phyloP scores from a whole-genome alignment of 2,329 filamentous ascomycete species.

The Fusarium nematophilum region DNA sequence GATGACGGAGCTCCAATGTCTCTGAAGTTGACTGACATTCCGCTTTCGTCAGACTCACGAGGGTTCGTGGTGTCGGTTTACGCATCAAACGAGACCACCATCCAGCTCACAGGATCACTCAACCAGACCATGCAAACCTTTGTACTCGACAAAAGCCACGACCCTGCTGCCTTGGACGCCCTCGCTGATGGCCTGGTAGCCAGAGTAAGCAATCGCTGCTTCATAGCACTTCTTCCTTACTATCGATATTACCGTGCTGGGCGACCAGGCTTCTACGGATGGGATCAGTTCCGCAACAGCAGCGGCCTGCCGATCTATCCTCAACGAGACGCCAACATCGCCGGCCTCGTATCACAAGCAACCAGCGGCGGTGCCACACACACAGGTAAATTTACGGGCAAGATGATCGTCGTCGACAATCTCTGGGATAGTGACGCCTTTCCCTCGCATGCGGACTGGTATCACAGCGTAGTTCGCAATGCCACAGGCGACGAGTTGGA shows the following conservation, averaged over 20 bases:
- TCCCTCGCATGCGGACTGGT: conserved; percentile 41
- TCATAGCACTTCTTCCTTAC: conserved; percentile 19
- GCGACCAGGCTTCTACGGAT: conserved; percentile 25
- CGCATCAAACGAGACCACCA: not conserved
- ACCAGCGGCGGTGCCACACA: conserved; percentile 14
- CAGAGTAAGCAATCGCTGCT: conserved; percentile 19
- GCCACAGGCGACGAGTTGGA: conserved; percentile 19
- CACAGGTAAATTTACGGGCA: conserved; percentile 28
- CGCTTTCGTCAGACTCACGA: not conserved
- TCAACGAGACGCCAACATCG: conserved; percentile 7
- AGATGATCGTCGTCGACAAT: conserved; percentile 37
- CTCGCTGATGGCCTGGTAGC: conserved; percentile 1
- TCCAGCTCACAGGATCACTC: not conserved
- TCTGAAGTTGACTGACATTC: no score
- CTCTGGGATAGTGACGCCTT: conserved; percentile 35
- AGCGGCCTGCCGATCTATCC: conserved; percentile 22
- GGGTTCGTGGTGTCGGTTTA: not conserved
- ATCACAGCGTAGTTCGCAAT: conserved; percentile 23
- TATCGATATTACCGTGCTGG: conserved; percentile 28
- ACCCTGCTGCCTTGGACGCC: not conserved
- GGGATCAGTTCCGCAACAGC: conserved; percentile 22
- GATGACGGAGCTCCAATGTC: no score
- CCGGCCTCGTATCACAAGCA: not conserved
- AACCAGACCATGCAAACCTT: not conserved
- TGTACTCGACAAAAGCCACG: not conserved